Base-by-base conservation (phyloP, 176 grass and related monocot species). In the Musa schizocarpa region DNA sequence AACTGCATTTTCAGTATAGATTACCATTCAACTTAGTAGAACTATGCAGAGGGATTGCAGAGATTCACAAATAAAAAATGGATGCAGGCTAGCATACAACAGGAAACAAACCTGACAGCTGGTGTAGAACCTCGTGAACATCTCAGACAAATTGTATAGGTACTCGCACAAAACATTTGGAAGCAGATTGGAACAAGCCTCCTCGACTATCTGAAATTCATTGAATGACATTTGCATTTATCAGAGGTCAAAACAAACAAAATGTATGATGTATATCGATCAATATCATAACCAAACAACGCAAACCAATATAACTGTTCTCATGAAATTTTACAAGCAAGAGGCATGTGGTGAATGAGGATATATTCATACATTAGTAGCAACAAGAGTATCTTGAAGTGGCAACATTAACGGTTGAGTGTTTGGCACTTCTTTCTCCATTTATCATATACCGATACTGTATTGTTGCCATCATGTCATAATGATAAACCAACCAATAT, bases 101-200 rank as follows among this genome's bases (percentile, higher is more conserved):
- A 73, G 51, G 29, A 69, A 85, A 53, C 11, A 49, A 23, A 99
- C 95, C 88, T 85, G 84, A 54, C 95, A 99, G 54, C 86, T 99
- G 76, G 90, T 99, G 68, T 91, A 99, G 77, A 99, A 98, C 74
- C 70, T 76, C 49, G 88, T 99, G 84, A 99, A 99, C 75, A 82
- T 89, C 81, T 99, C 95, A 17, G 95, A 94, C 61, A 99, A 80
- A 76, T 91, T 94, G 81, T 99, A 99, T 48, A 99, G 83, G 62
- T 99, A 99, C 79, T 99, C 95, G 69, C 95, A 99, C 48, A 99
- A 50, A 81, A 89, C 80, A 91, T 89, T 99, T 25, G 95, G 88
- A 73, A 99, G 82, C 12, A 99, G 88, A 79, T 89, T 87, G 10
- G 84, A 89, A 69, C 90, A 93, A 16, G 90, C 86, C 70, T 98